These are phyloP conservation scores for Populus davidiana DNA, from an alignment of 345 rosid species.

Conservation along the genomic window DNA sequence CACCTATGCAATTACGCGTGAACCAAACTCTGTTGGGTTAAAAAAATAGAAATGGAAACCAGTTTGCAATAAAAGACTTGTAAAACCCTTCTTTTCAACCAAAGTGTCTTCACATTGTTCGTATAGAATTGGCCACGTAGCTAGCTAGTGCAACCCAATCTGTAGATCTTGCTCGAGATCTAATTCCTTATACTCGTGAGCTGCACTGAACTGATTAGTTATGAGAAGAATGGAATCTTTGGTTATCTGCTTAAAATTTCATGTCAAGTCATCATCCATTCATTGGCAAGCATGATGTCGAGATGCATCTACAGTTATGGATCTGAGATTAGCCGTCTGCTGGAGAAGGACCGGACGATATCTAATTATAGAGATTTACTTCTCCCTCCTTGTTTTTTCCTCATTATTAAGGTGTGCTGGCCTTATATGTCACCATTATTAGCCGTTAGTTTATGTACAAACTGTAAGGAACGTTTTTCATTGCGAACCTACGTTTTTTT, in stretches of 20 bases:
- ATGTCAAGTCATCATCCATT: not conserved
- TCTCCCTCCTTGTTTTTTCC: not conserved
- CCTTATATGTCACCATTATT: too few relatives aligned
- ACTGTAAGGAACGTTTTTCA: too few relatives aligned
- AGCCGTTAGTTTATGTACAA: too few relatives aligned
- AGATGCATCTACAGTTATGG: not conserved
- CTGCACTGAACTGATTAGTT: not conserved
- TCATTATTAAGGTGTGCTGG: too few relatives aligned
- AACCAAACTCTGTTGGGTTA: not conserved
- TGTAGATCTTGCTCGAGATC: slow-evolving; percentile 2
- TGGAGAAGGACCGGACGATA: too few relatives aligned
- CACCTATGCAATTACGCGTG: slow-evolving; percentile 13
- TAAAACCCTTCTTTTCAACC: not conserved
- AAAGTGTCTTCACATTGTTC: not conserved
- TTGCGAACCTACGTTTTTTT: too few relatives aligned
- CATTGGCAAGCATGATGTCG: not conserved
- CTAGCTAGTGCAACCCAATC: not conserved
- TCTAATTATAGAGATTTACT: not conserved
- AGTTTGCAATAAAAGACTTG: not conserved
- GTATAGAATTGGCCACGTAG: not conserved
- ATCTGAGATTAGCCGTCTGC: not conserved
- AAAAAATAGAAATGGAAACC: not conserved
- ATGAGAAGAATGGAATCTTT: not conserved
- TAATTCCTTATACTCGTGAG: not conserved
- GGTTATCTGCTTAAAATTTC: not conserved